Percentiles rank a stretch among this genome's conserved stretches.
These are phyloP conservation scores for Spongiforma sp. DNA, from an alignment of 1,284 basidiomycete genomes.

Conservation along the genomic window DNA sequence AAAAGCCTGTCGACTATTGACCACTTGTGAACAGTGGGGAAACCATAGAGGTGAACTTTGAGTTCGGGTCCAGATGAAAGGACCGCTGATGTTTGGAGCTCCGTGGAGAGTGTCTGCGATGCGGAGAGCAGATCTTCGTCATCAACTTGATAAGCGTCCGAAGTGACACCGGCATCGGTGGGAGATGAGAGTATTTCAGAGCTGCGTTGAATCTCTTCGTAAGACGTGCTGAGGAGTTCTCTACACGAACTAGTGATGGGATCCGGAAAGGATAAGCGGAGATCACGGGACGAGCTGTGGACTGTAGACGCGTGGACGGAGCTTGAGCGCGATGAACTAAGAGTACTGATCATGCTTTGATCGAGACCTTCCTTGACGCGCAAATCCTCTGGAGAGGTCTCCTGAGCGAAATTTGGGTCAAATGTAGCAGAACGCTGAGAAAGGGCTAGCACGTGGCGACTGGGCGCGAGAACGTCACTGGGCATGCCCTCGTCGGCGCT, in stretches of 20 bases:
- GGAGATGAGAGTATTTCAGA: constrained; percentile 19
- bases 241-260: constrained; percentile 70
- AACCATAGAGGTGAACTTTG: constrained; percentile 67
- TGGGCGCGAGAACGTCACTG: constrained; percentile 35
- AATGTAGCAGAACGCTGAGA: constrained; percentile 30
- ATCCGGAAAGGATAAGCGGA: constrained; percentile 78
- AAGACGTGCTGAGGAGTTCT: constrained; percentile 33
- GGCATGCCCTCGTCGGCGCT: constrained; percentile 50
- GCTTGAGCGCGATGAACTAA: constrained; percentile 70
- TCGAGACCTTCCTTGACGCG: constrained; percentile 72
- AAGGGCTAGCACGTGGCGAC: constrained; percentile 32
- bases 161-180: constrained; percentile 20
- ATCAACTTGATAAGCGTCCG: constrained; percentile 23
- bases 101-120: constrained; percentile 16
- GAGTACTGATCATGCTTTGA: constrained; percentile 78
- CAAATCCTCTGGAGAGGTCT: constrained; percentile 56
- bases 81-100: constrained; percentile 38
- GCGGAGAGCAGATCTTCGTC: constrained; percentile 31
- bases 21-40: constrained; percentile 60
- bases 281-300: constrained; percentile 66
- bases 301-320: constrained; percentile 57
- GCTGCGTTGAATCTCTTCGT: constrained; percentile 31
- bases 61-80: constrained; percentile 46
- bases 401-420: constrained; percentile 35
- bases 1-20: constrained; percentile 59